Evolutionary conservation across 805 yeast genomes (phyloP).

Genomic region (Kuraishia floccosa): DNA sequence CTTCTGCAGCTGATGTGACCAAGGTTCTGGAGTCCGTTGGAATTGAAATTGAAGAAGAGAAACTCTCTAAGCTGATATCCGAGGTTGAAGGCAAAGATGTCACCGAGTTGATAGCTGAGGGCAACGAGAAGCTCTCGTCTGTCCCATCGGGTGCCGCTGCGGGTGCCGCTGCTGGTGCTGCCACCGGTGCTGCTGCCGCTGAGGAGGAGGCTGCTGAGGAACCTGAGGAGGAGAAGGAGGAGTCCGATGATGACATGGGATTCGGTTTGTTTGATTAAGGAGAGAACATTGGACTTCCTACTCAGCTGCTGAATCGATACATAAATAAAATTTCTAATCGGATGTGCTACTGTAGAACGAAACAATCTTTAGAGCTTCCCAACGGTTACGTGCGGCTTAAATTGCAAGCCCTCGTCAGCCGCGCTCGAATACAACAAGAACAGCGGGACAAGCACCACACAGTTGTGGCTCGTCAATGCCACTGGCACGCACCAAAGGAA

Average conservation of each 20-base stretch:
- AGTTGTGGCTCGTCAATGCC: too few relatives aligned
- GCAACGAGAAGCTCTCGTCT: conserved; percentile 70
- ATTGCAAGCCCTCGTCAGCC: too few relatives aligned
- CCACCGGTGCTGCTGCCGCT: conserved; percentile 42
- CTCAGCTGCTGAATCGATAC: too few relatives aligned
- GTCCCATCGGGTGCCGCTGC: conserved; percentile 82
- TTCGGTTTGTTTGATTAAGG: conserved; percentile 96
- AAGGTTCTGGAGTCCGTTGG: conserved; percentile 89
- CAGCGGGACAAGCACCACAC: too few relatives aligned
- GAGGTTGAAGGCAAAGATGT: conserved; percentile 72
- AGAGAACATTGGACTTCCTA: too few relatives aligned
- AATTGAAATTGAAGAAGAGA: conserved; percentile 75
- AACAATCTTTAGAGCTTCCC: too few relatives aligned
- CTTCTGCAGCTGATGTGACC: conserved; percentile 86
- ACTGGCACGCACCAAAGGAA: too few relatives aligned
- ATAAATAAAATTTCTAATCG: too few relatives aligned
- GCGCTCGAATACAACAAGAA: too few relatives aligned
- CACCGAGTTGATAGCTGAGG: conserved; percentile 67
- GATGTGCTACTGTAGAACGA: too few relatives aligned
- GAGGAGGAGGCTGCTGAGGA: conserved; percentile 48
- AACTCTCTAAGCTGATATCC: conserved; percentile 56
- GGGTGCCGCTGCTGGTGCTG: conserved; percentile 45
- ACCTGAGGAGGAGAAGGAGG: conserved; percentile 37
- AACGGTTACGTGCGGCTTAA: too few relatives aligned
- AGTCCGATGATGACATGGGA: conserved; percentile 65